These are phyloP conservation scores for Monilinia laxa DNA, from an alignment of 2,329 filamentous ascomycete species.

Conservation along the genomic window DNA sequence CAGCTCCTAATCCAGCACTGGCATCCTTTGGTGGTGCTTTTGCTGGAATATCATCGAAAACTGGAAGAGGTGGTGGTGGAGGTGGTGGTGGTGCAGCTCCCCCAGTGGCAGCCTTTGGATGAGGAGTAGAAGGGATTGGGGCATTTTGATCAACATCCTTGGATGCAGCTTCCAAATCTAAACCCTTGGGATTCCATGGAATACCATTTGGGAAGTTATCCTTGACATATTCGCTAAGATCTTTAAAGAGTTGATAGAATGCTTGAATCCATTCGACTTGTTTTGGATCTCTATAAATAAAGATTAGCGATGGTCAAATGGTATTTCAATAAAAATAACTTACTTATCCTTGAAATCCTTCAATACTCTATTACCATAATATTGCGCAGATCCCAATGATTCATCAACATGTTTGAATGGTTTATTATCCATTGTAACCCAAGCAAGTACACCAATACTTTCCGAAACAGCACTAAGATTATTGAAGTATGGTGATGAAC, in stretches of 20 bases:
- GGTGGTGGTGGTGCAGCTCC: conserved; percentile 18
- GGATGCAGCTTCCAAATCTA: conserved; percentile 66
- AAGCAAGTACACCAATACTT: conserved; percentile 84
- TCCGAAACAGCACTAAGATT: conserved; percentile 87
- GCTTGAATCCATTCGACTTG: conserved; percentile 87
- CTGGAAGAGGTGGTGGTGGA: conserved; percentile 53
- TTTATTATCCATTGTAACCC: conserved; percentile 82
- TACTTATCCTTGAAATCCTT: conserved; percentile 85
- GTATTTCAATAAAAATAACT: conserved; percentile 29
- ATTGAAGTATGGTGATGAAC: conserved; percentile 71
- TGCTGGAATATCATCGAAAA: conserved; percentile 51
- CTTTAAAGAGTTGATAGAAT: conserved; percentile 89
- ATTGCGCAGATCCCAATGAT: conserved; percentile 78
- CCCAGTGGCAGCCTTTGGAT: conserved; percentile 43
- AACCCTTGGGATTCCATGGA: conserved; percentile 79
- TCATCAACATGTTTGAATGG: conserved; percentile 85
- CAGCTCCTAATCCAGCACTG: conserved; percentile 71
- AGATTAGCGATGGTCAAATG: conserved; percentile 16
- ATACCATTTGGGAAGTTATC: conserved; percentile 77
- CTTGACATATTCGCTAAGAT: conserved; percentile 80
- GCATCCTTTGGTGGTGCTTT: conserved; percentile 50
- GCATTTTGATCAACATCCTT: conserved; percentile 60
- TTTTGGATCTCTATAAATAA: conserved; percentile 61
- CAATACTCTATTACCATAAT: conserved; percentile 91
- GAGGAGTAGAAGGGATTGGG: conserved; percentile 57